Percentiles rank a stretch among this genome's conserved stretches.
These are phyloP conservation scores for Mediolabrus comicus DNA, from an alignment of 108 stramenopile species.

Conservation along the genomic window DNA sequence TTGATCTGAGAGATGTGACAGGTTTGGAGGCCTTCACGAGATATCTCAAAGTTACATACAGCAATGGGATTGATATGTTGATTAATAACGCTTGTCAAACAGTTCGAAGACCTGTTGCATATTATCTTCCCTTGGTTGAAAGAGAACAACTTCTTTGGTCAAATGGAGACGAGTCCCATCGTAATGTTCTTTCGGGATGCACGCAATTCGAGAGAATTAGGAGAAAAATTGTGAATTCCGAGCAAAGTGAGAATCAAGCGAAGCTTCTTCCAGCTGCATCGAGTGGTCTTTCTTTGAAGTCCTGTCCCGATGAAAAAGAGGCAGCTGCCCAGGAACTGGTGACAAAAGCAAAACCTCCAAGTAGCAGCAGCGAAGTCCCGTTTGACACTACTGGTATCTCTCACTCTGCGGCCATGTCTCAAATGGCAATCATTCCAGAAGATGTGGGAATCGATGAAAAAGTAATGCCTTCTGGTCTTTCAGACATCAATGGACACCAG, in stretches of 20 bases:
- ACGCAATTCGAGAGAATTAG: constrained; percentile 67
- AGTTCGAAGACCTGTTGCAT: constrained; percentile 78
- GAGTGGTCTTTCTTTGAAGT: not conserved
- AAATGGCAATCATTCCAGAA: constrained; percentile 83
- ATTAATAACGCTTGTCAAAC: constrained; percentile 96
- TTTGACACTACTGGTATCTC: constrained; percentile 79
- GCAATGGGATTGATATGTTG: constrained; percentile 75
- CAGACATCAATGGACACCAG: constrained; percentile 90
- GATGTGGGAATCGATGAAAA: constrained; percentile 75
- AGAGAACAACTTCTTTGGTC: constrained; percentile 69
- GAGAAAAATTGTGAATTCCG: constrained; percentile 41
- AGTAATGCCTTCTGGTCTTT: constrained; percentile 67
- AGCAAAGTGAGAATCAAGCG: not conserved
- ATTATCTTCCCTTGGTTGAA: constrained; percentile 75
- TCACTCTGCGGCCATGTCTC: constrained; percentile 82
- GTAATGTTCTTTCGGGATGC: constrained; percentile 58
- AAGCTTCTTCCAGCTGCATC: constrained; percentile 14
- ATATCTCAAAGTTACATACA: constrained; percentile 62
- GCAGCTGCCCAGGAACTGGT: constrained; percentile 3
- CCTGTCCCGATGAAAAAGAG: not conserved
- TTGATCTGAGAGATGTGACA: constrained; percentile 85
- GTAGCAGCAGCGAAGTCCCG: constrained; percentile 29
- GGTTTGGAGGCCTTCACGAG: constrained; percentile 82
- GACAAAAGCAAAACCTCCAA: not conserved
- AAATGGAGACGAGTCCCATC: constrained; percentile 59